Conservation (phyloP, 805 yeast species). For the Deakozyma indianensis region DNA sequence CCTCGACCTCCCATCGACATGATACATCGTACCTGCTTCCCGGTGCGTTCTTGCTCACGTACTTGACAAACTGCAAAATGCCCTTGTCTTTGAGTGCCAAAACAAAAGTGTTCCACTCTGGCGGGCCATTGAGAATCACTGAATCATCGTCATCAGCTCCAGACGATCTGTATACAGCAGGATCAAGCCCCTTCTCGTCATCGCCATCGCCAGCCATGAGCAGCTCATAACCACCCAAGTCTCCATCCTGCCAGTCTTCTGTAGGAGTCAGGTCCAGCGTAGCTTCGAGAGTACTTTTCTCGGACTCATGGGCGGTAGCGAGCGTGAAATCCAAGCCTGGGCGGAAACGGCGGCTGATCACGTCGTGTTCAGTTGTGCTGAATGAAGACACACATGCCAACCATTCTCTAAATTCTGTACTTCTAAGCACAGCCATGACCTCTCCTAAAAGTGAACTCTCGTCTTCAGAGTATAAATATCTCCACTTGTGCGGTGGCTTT, state of each 20-base stretch:
- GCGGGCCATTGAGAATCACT: conserved; percentile 65
- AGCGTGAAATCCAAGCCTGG: conserved; percentile 91
- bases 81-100: conserved; percentile 71
- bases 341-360: conserved; percentile 72
- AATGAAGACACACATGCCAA: conserved; percentile 46
- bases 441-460: conserved; percentile 29
- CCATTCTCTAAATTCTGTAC: conserved; percentile 57
- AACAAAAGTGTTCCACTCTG: conserved; percentile 68
- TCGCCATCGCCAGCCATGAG: conserved; percentile 48
- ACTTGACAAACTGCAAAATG: conserved; percentile 84
- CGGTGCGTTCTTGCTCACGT: conserved; percentile 73
- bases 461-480: conserved; percentile 65
- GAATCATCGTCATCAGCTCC: conserved; percentile 56
- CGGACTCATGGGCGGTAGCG: conserved; percentile 49
- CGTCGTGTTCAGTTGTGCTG: conserved; percentile 44
- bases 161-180: conserved; percentile 56
- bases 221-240: conserved; percentile 86
- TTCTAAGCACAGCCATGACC: conserved; percentile 43
- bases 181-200: conserved; percentile 49
- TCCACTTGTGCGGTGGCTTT: conserved; percentile 85
- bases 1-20: conserved; percentile 61
- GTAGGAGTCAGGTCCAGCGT: conserved; percentile 74
- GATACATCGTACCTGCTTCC: conserved; percentile 89
- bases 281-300: conserved; percentile 49
- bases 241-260: conserved; percentile 74